A percentile compares a stretch with the other conserved stretches of the same genome.
Conservation (phyloP, 192 early-diverging fungal species). For the Coemansia sp. region DNA sequence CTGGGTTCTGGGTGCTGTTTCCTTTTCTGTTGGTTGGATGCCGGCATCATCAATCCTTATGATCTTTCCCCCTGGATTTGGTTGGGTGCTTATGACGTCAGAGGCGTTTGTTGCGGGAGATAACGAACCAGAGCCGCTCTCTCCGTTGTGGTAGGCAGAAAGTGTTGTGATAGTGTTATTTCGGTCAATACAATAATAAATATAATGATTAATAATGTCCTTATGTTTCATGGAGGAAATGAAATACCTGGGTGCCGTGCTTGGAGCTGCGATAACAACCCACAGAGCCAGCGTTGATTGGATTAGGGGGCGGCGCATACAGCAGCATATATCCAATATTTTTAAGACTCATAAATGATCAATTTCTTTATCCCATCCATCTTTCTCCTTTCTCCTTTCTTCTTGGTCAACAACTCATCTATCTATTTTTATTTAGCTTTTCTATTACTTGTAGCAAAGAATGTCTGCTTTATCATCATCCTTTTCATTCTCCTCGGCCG, state of each 20-base stretch:
- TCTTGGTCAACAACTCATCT: background rate
- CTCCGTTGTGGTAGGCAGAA: background rate
- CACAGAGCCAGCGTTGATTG: background rate
- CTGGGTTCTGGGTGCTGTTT: no score
- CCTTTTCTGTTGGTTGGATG: no score
- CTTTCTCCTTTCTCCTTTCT: background rate
- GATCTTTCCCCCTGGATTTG: background rate
- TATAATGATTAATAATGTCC: no score
- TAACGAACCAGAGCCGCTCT: background rate
- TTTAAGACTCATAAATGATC: no score
- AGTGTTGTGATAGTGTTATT: background rate
- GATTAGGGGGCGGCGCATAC: background rate
- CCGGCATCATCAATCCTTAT: no score
- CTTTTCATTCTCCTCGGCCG: slow-evolving; percentile 30
- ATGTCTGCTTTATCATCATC: background rate
- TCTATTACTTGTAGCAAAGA: background rate
- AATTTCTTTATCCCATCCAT: background rate
- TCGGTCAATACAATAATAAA: no score
- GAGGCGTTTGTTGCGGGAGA: background rate
- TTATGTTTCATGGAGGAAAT: no score
- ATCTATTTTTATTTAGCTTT: background rate
- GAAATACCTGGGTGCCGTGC: background rate
- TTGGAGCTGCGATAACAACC: background rate
- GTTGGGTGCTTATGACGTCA: background rate
- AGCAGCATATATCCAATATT: background rate